Evolutionary conservation across 352 stramenopile species (phyloP), one percentile per base, ranked within the genome.

Genomic region (Pythium brachiatum): DNA sequence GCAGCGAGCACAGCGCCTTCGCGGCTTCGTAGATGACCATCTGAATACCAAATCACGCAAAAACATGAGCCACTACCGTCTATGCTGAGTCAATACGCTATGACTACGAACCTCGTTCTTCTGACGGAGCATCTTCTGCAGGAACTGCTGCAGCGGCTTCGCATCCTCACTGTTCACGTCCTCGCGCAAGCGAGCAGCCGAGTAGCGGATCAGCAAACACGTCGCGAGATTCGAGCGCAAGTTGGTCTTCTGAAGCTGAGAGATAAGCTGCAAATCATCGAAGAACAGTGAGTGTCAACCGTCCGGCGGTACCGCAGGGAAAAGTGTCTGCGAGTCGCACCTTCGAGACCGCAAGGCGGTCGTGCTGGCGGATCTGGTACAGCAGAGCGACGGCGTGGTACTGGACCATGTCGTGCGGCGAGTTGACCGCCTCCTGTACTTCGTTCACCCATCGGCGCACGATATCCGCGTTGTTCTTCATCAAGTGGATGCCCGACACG

Each of bases 1-100:
- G 96, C 9, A 99, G 82, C 31, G 88, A 79, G 77, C 97, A 99
- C 29, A 99, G 92, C 8, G 97, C 94, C 60, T 92, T 90, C 5
- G 97, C 97, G 2, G 97, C 97, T 79, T 99, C 98, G 73, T 99
- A 99, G 27, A 99, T 97, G n/a, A 99, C 97, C 87, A 99, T 98
- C 86, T 99, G 74, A 31, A 44, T 50, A 39, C 36, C 21, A 43
- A 16, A 43, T 3, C 29, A 44, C 20, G 29, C 23, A 34, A 20
- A 66, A 61, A 2, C 1, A 18, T 47, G 31, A 27, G 9, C 2
- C 25, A 52, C 11, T 53, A 13, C 39, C 18, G 9, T 25, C 3
- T 15, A 20, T 20, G 15, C 23, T 32, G 25, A 7, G 12, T 46
- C 7, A 15, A 46, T 5, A 21, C 18, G 38, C 7, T 48, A 16